A percentile compares a stretch with the other conserved stretches of the same genome.
phyloP scores from a whole-genome alignment of 2,329 filamentous ascomycete species.

The Trichoderma sp. region DNA sequence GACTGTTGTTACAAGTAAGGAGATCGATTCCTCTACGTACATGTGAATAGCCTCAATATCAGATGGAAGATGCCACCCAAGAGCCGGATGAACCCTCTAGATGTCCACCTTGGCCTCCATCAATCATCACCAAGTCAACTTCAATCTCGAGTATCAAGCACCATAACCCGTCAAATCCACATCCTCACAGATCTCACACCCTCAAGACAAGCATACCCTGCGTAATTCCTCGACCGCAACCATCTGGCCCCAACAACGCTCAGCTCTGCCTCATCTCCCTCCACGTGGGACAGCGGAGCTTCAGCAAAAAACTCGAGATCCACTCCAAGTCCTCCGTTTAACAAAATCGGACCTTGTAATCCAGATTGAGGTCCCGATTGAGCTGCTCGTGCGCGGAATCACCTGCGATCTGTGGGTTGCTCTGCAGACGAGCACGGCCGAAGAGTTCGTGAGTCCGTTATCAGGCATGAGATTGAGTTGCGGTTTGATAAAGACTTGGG shows the following conservation, averaged over 20 bases:
- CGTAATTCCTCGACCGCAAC: slow-evolving; percentile 7
- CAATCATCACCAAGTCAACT: too few relatives aligned
- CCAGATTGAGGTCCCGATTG: too few relatives aligned
- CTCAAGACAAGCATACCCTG: slow-evolving; percentile 8
- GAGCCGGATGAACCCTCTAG: too few relatives aligned
- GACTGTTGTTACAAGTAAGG: too few relatives aligned
- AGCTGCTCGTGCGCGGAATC: slow-evolving; percentile 14
- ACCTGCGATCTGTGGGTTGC: slow-evolving; percentile 8
- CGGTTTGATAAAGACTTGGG: too few relatives aligned
- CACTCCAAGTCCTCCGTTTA: not conserved
- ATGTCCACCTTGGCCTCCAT: too few relatives aligned
- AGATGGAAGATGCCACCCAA: too few relatives aligned
- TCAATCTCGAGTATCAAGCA: not conserved
- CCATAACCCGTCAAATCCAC: not conserved
- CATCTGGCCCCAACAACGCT: slow-evolving; percentile 4
- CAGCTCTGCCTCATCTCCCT: slow-evolving; percentile 1
- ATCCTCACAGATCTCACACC: too few relatives aligned
- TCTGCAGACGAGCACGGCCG: not conserved
- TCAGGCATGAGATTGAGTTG: not conserved
- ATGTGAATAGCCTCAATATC: too few relatives aligned
- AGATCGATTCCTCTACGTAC: too few relatives aligned
- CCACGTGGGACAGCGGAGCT: slow-evolving; percentile 21
- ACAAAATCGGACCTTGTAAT: not conserved
- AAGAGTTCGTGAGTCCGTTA: not conserved
- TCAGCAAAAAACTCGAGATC: slow-evolving; percentile 1